Evolutionary conservation across 441 rosid species (phyloP).

Genomic region (Manihot esculenta): DNA sequence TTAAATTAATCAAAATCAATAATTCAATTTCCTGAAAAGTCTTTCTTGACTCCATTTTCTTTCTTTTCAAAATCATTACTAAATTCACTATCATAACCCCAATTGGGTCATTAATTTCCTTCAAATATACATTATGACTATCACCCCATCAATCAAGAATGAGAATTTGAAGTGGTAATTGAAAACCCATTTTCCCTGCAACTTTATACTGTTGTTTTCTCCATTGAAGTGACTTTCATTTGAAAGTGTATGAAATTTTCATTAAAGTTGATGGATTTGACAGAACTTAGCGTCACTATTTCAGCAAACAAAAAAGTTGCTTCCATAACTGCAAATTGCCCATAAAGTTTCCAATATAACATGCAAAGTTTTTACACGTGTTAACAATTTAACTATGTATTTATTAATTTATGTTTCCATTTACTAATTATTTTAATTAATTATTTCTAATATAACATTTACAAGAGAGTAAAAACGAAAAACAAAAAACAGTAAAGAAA

Average conservation of each 20-base stretch:
- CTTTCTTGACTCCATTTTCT: constrained; percentile 16
- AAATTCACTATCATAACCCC: constrained; percentile 36
- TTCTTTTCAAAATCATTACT: constrained; percentile 31
- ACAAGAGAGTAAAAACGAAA: too few species aligned
- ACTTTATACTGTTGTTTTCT: constrained; percentile 38
- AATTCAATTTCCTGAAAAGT: too few species aligned
- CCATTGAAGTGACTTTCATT: constrained; percentile 41
- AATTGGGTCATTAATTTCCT: constrained; percentile 20
- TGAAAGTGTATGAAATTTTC: constrained; percentile 20
- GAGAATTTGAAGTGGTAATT: not conserved
- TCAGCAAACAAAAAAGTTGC: constrained; percentile 17
- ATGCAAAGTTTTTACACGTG: constrained; percentile 9
- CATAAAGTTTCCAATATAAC: constrained; percentile 12
- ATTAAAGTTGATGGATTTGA: constrained; percentile 47
- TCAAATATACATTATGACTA: constrained; percentile 15
- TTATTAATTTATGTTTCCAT: too few species aligned
- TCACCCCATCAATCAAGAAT: constrained; percentile 14
- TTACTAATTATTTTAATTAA: too few species aligned
- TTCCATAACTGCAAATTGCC: too few species aligned
- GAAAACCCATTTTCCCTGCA: not conserved
- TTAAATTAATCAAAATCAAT: too few species aligned
- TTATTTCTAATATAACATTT: not conserved
- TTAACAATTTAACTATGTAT: too few species aligned
- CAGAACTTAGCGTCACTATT: constrained; percentile 41
- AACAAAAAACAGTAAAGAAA: too few species aligned